Percentiles rank a stretch among this genome's conserved stretches.
Conservation (phyloP, 768 basidiomycete genomes). For the Kwoniella pini region DNA sequence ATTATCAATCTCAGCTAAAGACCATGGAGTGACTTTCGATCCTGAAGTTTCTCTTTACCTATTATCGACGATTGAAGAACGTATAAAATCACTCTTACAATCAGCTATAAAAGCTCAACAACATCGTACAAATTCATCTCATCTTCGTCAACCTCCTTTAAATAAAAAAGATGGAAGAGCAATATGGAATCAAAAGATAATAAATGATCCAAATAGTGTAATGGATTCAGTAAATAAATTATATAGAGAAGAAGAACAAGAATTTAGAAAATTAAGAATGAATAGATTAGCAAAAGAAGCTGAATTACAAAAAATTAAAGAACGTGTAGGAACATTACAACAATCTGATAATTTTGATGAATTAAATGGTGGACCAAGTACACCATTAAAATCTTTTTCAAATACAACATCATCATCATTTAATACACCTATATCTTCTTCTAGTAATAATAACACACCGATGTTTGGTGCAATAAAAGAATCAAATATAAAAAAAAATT, state of each 20-base stretch:
- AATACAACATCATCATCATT: slow-evolving; percentile 11
- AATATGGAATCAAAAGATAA: slow-evolving; percentile 30
- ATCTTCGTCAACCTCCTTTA: slow-evolving; percentile 27
- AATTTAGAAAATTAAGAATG: slow-evolving; percentile 34
- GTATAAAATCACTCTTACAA: slow-evolving; percentile 29
- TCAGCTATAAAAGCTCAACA: slow-evolving; percentile 33
- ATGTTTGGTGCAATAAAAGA: slow-evolving; percentile 38
- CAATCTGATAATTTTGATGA: neutral
- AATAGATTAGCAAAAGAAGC: slow-evolving; percentile 30
- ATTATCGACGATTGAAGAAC: slow-evolving; percentile 36
- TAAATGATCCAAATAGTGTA: slow-evolving; percentile 25
- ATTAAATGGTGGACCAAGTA: slow-evolving; percentile 23
- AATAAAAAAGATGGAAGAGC: slow-evolving; percentile 16
- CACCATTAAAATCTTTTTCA: slow-evolving; percentile 24
- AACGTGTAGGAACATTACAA: slow-evolving; percentile 8
- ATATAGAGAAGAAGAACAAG: slow-evolving; percentile 35
- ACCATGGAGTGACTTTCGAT: slow-evolving; percentile 31
- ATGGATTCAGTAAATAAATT: slow-evolving; percentile 28
- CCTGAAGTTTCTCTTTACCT: slow-evolving; percentile 36
- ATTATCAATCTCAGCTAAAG: slow-evolving; percentile 16
- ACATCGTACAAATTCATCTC: slow-evolving; percentile 34
- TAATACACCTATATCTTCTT: neutral
- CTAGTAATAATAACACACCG: no score
- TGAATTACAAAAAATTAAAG: slow-evolving; percentile 23
- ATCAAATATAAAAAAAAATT: slow-evolving; percentile 1